A percentile compares a stretch with the other conserved stretches of the same genome.
Conservation (phyloP, 768 basidiomycete genomes). For the Serendipita vermifera region DNA sequence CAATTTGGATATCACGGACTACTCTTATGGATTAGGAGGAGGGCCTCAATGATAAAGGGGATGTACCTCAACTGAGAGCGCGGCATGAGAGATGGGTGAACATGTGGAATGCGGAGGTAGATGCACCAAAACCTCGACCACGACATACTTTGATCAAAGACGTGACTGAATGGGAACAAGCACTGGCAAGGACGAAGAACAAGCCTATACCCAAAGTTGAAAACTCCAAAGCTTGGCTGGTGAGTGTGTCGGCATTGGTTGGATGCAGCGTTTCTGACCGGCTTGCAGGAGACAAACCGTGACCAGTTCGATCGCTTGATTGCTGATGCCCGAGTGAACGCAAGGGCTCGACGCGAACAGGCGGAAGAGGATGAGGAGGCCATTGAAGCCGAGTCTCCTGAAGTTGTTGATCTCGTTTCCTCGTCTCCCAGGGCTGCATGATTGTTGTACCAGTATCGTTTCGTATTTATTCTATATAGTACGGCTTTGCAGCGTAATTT, state of each 20-base stretch:
- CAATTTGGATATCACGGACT: too few species aligned
- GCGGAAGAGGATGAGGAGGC: too few species aligned
- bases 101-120: constrained; percentile 8
- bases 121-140: not conserved
- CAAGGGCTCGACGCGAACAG: too few species aligned
- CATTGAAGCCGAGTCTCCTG: too few species aligned
- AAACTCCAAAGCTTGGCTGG: not conserved
- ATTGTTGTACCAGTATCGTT: too few species aligned
- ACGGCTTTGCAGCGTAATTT: too few species aligned
- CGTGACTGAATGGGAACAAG: constrained; percentile 3
- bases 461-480: too few species aligned
- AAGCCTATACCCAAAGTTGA: not conserved
- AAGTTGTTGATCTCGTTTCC: too few species aligned
- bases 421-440: too few species aligned
- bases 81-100: constrained; percentile 4
- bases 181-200: not conserved
- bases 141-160: not conserved
- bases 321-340: not conserved
- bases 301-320: constrained; percentile 2
- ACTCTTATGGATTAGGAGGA: not conserved
- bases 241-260: not conserved
- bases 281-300: not conserved
- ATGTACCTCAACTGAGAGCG: not conserved
- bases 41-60: constrained; percentile 8
- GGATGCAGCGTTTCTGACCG: not conserved